phyloP scores from a whole-genome alignment of 73 alveolate genomes.

The Paramecium sonneborni region DNA sequence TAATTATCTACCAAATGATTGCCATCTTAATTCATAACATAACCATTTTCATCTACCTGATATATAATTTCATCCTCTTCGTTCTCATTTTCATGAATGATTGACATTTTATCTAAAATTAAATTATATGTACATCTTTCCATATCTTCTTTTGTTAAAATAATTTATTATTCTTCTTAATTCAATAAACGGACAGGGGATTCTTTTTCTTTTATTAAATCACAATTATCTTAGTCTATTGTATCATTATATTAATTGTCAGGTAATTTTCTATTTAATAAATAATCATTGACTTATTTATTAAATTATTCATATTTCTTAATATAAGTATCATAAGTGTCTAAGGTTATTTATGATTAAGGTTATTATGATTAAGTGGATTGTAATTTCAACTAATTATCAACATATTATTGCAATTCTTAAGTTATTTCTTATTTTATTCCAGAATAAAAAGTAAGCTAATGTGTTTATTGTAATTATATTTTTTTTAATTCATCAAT shows the following conservation, averaged over 20 bases:
- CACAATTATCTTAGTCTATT: too few relatives aligned
- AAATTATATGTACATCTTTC: too few relatives aligned
- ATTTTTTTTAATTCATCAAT: background rate
- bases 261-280: background rate
- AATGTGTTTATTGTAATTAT: background rate
- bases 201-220: too few relatives aligned
- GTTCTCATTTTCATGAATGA: background rate
- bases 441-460: background rate
- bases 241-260: too few relatives aligned
- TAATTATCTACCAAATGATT: background rate
- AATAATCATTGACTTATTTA: background rate
- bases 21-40: background rate
- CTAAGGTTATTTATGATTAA: background rate
- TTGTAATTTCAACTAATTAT: background rate
- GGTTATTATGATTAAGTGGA: background rate
- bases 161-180: too few relatives aligned
- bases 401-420: background rate
- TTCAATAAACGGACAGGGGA: too few relatives aligned
- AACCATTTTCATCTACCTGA: background rate
- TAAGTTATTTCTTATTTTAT: background rate
- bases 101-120: too few relatives aligned
- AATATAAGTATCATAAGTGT: slow-evolving; percentile 18
- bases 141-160: too few relatives aligned
- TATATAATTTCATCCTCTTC: background rate
- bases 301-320: background rate